These are phyloP conservation scores for Acanthamoeba healyi DNA, from an alignment of 208 protist species.

Conservation along the genomic window DNA sequence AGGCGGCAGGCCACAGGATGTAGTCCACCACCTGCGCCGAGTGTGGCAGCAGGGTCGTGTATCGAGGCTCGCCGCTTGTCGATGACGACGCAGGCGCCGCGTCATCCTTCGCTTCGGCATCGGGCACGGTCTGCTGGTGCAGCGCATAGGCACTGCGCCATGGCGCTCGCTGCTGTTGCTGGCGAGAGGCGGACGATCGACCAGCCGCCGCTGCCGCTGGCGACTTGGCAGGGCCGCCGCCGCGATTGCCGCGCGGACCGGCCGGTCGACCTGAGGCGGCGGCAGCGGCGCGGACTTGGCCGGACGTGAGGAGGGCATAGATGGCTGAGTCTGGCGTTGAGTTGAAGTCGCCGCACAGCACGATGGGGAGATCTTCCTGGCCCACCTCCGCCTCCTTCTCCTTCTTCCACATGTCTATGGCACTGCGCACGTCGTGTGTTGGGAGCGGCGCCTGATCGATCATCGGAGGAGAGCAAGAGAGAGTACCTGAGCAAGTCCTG, in stretches of 20 bases:
- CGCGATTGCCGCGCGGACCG: neutral
- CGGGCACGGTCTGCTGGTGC: neutral
- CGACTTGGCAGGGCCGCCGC: neutral
- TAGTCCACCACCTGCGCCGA: conserved; percentile 55
- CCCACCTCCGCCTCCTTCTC: conserved; percentile 22
- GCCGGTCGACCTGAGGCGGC: neutral
- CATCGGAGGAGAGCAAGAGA: neutral
- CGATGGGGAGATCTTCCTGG: neutral
- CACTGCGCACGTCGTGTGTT: too few species aligned
- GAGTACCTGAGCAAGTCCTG: neutral
- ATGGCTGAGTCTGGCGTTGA: neutral
- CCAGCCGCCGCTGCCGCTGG: neutral
- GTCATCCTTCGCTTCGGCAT: neutral
- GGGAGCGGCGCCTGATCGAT: too few species aligned
- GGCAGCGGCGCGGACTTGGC: neutral
- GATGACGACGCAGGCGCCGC: neutral
- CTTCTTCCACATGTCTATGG: neutral
- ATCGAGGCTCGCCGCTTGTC: neutral
- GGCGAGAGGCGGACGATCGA: neutral
- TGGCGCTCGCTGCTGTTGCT: neutral
- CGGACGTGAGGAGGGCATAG: conserved; percentile 22
- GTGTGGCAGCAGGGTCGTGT: conserved; percentile 30
- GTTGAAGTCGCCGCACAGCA: conserved; percentile 60
- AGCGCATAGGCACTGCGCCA: conserved; percentile 47
- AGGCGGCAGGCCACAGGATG: conserved; percentile 27